Evolutionary conservation across 2,329 filamentous ascomycete genomes (phyloP), one percentile per base, ranked within the genome.

Genomic region (Monosporascus sp.): DNA sequence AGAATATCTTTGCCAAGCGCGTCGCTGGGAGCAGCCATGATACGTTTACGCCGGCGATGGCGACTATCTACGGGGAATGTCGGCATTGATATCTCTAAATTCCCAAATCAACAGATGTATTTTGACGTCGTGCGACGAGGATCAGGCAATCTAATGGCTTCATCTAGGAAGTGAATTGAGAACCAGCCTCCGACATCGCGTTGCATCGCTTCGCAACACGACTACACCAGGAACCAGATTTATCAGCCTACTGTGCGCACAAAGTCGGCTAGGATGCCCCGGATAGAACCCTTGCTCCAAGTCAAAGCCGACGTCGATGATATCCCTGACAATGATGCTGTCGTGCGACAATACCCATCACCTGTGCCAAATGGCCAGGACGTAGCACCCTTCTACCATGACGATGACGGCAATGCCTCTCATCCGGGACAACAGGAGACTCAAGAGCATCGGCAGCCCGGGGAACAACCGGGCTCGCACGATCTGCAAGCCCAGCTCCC

Each of bases 281-380:
- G 64, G 49, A 56, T 64, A 59, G 65, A 66, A 51, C 59, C 66
- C 6, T 56, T 62, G 54, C 59, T 65, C 48, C 57, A 60, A 43
- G 60, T 55, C 19, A 66, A 64, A 43, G 51, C 61, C 26, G 58
- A 61, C 19, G 48, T 49, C 50, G 58, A 56, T 36, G 56, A 60
- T 17, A 44, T 51, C 5, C 16, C 45, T 20, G 53, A 48, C 16
- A 27, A 31, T 45, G 61, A 66, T 48, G 52, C 50, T 52, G 61
- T 74, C 40, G 72, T 71, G 56, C 69, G 68, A 46, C 66, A 72
- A 38, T 81, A 79, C 58, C 74, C 77, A 11, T 78, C 76, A 7
- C 74, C 78, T 3, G 69, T 71, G 19, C 71, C 71, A 8, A 76
- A 80, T 51, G 69, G 62, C 3, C 71, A 75, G 56, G 76, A 77